Conservation (phyloP, 108 stramenopile genomes). For the Pseudonitzschia multistriata region DNA sequence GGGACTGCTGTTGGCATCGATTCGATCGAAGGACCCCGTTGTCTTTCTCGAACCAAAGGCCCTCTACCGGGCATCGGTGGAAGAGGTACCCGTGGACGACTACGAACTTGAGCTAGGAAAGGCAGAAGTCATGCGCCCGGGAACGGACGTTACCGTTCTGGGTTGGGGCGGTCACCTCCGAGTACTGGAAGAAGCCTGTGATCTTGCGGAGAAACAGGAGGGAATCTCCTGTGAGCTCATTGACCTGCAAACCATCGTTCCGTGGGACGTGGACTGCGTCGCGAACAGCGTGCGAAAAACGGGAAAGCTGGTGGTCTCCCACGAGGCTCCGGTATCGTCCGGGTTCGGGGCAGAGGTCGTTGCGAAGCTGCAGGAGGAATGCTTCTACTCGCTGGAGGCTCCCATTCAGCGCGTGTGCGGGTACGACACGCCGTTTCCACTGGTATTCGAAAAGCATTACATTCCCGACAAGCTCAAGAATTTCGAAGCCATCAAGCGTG, state of each 20-base stretch:
- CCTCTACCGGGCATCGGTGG: conserved; percentile 93
- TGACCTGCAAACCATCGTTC: conserved; percentile 93
- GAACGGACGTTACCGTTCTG: conserved; percentile 92
- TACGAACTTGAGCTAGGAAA: conserved; percentile 88
- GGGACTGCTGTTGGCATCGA: conserved; percentile 85
- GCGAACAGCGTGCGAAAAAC: conserved; percentile 88
- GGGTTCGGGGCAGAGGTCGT: conserved; percentile 94
- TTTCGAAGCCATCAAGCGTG: conserved; percentile 83
- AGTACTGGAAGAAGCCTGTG: conserved; percentile 70
- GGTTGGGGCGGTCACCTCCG: conserved; percentile 91
- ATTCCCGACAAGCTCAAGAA: conserved; percentile 89
- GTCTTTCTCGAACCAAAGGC: conserved; percentile 98
- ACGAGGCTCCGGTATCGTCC: conserved; percentile 93
- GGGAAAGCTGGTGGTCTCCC: conserved; percentile 90
- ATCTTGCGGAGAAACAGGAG: conserved; percentile 63
- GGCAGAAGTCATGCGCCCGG: conserved; percentile 85
- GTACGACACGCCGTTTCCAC: conserved; percentile 95
- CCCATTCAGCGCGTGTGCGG: conserved; percentile 95
- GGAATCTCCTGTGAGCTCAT: conserved; percentile 93
- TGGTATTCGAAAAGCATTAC: conserved; percentile 92
- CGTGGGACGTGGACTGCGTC: conserved; percentile 91
- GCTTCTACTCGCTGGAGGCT: conserved; percentile 87
- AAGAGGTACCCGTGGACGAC: conserved; percentile 92
- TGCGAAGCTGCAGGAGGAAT: conserved; percentile 78
- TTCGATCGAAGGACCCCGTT: conserved; percentile 92